These are phyloP conservation scores for Dendryphion nanum DNA, from an alignment of 2,329 filamentous ascomycete species.

Conservation along the genomic window DNA sequence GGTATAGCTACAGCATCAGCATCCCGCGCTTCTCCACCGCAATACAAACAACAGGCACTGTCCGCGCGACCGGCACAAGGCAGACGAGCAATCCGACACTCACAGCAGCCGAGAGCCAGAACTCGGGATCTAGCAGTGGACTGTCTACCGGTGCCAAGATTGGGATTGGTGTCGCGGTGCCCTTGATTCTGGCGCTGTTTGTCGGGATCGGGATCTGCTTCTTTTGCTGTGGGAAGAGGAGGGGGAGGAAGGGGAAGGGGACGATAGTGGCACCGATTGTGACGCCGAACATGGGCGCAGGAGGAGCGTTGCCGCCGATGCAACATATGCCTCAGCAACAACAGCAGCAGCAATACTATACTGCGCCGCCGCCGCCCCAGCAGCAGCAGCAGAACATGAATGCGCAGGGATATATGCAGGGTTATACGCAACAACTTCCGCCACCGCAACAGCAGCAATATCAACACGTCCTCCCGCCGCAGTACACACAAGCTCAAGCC, in stretches of 20 bases:
- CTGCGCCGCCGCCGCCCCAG: background rate
- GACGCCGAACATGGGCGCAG: background rate
- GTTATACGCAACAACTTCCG: conserved; percentile 3
- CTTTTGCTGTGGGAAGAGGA: conserved; percentile 13
- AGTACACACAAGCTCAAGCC: background rate
- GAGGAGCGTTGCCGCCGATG: background rate
- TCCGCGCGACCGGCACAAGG: background rate
- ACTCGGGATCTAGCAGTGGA: conserved; percentile 4
- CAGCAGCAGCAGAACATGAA: background rate
- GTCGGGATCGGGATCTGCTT: conserved; percentile 11
- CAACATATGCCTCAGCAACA: background rate
- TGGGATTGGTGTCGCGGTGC: conserved; percentile 14
- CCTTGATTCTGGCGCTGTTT: conserved; percentile 8
- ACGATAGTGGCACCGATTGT: conserved; percentile 5
- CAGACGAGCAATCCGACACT: background rate
- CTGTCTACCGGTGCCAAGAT: conserved; percentile 14
- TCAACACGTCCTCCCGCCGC: too few species aligned
- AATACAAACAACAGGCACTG: background rate
- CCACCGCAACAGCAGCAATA: conserved; percentile 6
- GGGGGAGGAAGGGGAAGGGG: conserved; percentile 10
- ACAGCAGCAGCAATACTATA: conserved; percentile 4
- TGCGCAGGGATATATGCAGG: conserved; percentile 8
- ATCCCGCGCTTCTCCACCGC: conserved; percentile 2
- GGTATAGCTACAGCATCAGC: background rate
- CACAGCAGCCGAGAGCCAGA: background rate